These are phyloP conservation scores for Candida broadrunensis DNA, from an alignment of 805 yeast species.

Conservation along the genomic window DNA sequence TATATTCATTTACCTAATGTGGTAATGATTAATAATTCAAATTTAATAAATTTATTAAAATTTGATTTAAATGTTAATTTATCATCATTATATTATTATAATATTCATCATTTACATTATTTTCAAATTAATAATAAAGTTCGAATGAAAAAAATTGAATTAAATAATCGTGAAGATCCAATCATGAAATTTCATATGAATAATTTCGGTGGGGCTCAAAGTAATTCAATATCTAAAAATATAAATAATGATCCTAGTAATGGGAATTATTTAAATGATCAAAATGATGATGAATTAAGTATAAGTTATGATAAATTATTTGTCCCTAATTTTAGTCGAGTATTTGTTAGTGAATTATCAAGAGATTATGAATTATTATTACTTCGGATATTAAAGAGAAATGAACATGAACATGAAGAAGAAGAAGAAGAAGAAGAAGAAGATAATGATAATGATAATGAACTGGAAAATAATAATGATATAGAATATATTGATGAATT, in stretches of 20 bases:
- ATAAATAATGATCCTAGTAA: background rate
- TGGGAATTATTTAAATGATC: background rate
- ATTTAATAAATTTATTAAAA: background rate
- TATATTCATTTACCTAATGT: slow-evolving; percentile 18
- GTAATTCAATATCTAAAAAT: background rate
- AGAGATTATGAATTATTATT: background rate
- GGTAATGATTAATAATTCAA: background rate
- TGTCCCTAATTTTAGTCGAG: background rate
- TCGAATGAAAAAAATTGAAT: background rate
- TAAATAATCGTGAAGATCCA: background rate
- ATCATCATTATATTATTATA: slow-evolving; percentile 10
- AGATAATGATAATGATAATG: no score
- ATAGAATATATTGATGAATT: background rate
- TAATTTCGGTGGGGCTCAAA: background rate
- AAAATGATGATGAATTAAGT: background rate
- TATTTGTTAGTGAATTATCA: background rate
- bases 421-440: background rate
- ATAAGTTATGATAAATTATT: background rate
- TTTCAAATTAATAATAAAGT: background rate
- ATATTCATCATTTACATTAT: slow-evolving; percentile 12
- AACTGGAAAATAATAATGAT: no score
- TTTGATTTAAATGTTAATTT: background rate
- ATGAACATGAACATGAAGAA: background rate
- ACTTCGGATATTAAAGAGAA: no score
- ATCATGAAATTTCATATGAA: background rate